phyloP scores from a whole-genome alignment of 1,284 basidiomycete species.

The Lentinula novae-zelandiae region DNA sequence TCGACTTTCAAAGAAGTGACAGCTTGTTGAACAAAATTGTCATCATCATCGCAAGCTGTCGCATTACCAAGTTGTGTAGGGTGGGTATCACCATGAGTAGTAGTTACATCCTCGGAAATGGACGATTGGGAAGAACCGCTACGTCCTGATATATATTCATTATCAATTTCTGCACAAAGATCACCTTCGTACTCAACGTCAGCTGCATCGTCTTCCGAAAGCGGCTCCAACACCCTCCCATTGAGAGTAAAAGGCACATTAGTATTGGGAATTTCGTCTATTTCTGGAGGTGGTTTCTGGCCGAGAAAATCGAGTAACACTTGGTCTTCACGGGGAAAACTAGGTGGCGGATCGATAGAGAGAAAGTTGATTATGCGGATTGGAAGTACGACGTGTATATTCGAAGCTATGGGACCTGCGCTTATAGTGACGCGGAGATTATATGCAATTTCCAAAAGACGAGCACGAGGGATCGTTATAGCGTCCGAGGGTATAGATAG shows the following conservation, averaged over 20 bases:
- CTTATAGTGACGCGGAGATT: slow-evolving; percentile 69
- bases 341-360: slow-evolving; percentile 76
- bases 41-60: slow-evolving; percentile 27
- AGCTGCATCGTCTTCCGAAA: neutral
- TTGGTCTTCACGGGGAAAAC: slow-evolving; percentile 12
- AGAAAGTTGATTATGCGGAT: slow-evolving; percentile 76
- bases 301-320: neutral
- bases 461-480: slow-evolving; percentile 70
- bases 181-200: neutral
- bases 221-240: neutral
- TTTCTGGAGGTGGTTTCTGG: slow-evolving; percentile 17
- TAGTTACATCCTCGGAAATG: neutral
- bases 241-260: neutral
- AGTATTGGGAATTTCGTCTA: slow-evolving; percentile 6
- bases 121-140: slow-evolving; percentile 1
- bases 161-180: neutral
- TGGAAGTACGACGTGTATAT: slow-evolving; percentile 67
- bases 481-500: slow-evolving; percentile 71
- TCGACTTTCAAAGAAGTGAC: slow-evolving; percentile 24
- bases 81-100: slow-evolving; percentile 10
- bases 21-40: slow-evolving; percentile 31
- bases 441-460: slow-evolving; percentile 81
- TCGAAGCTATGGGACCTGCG: slow-evolving; percentile 60
- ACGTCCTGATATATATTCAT: neutral
- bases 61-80: slow-evolving; percentile 22